A percentile compares a stretch with the other conserved stretches of the same genome.
phyloP scores from a whole-genome alignment of 2,329 filamentous ascomycete species.

The Corinectria fuckeliana region DNA sequence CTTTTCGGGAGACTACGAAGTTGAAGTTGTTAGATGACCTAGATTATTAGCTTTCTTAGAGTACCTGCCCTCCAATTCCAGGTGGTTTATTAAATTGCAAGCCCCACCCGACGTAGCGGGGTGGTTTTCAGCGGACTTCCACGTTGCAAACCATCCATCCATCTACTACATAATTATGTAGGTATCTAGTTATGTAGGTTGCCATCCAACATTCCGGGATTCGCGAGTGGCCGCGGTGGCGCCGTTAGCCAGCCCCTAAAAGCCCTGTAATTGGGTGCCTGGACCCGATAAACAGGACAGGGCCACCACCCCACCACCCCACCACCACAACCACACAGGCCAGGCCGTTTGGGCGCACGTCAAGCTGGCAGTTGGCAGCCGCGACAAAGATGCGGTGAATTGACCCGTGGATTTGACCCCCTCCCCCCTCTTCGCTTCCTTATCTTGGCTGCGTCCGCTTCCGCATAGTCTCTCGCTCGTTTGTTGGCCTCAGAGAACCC shows the following conservation, averaged over 20 bases:
- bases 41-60: no score
- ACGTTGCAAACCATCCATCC: not conserved
- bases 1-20: not conserved
- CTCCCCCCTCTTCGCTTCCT: not conserved
- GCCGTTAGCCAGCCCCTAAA: not conserved
- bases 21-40: no score
- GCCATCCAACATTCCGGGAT: no score
- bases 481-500: not conserved
- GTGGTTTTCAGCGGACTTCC: not conserved
- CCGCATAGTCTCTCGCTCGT: not conserved
- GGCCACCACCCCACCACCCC: constrained; percentile 13
- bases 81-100: not conserved
- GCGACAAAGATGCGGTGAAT: constrained; percentile 36
- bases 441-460: constrained; percentile 2
- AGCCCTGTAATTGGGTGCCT: constrained; percentile 5
- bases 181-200: no score
- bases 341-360: not conserved
- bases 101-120: not conserved
- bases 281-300: not conserved
- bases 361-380: not conserved
- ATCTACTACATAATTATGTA: no score
- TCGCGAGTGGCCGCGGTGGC: not conserved
- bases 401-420: constrained; percentile 20
- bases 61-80: not conserved
- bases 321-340: not conserved